Evolutionary conservation across 1,284 basidiomycete species (phyloP), one percentile per base, ranked within the genome.

Genomic region (Vanrija pseudolonga): DNA sequence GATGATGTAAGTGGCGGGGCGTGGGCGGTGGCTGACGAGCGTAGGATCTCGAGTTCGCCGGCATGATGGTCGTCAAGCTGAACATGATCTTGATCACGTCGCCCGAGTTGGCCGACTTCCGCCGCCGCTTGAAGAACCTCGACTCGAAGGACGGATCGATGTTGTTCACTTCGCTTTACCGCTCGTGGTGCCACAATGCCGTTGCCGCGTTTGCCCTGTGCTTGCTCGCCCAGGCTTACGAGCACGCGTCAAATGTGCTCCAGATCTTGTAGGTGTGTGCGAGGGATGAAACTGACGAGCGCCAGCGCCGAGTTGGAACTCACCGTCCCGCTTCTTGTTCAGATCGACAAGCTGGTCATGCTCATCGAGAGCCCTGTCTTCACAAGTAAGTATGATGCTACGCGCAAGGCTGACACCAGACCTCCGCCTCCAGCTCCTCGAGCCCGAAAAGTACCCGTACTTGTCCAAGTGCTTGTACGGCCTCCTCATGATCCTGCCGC

Each of bases 131-230:
- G 53, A 96, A 95, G 76, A 95, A 88, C 65, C 77, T 97, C 45
- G 96, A 98, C 67, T 92, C 88, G n/a, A 85, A 90, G 72, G 96
- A 98, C 63, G 93, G 94, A 1, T 92, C 97, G 77, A 74, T 76
- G 72, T 77, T 98, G 22, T 99, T 98, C 71, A 89, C 87, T 1
- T 89, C 88, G 0, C 78, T 99, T 18, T 98, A 98, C 71, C 83
- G 91, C 37, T 97, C 92, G 39, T 99, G 96, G 95, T 98, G 93
- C 73, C 96, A 98, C 71, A 98, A 98, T 69, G 89, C 96, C 0
- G 93, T 98, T 22, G 89, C 96, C 0, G 92, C 93, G 0, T 96
- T 99, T 69, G 90, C 92, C 1, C 82, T 99, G 4, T 99, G 96
- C 74, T 81, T 99, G 19, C 80, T 98, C 12, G 93, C 95, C 0